Evolutionary conservation across 2,329 filamentous ascomycete species (phyloP), one percentile per base, ranked within the genome.

Genomic region (Dactylellina haptotyla): DNA sequence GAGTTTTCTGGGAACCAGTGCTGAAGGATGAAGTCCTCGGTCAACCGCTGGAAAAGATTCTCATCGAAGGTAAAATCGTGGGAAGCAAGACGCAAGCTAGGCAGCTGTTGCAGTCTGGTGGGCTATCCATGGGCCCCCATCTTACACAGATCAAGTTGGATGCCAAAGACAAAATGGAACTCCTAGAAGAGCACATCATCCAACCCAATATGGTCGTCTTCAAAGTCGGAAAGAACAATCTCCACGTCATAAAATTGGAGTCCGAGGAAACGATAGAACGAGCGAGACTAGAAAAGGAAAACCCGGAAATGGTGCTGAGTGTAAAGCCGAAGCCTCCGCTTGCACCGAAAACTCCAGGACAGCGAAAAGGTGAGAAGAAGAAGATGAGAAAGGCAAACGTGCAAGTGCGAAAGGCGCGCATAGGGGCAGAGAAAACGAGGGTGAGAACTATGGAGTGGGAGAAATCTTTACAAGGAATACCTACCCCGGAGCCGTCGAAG

Each of bases 191-290:
- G 3, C 46, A 72, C 8, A 26, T 72, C 4, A 72, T 72, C 45
- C 8, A 30, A 12, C 28, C 23, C 8, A 53, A 59, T 3, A 65
- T 65, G 28, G 23, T 65, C 3, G n/a, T 72, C 0, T 45, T 72
- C 16, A 72, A 72, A 43, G 37, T 72, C 20, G 67, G 67, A 8
- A 72, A 72, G 30, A 72, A 65, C 34, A 65, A 54, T 16, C 39
- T 72, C 4, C 37, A 72, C 53, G 30, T 72, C 8, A 32, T 72
- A 10, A 34, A 46, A 14, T 4, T 72, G 16, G 59, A 65, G 23
- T n/a, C 18, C 8, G 28, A 26, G 23, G 37, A 39, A 12, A 48
- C 23, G 2, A 37, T 65, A 4, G 14, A 41, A n/a, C 16, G 20
- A 12, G 45, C 59, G 1, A 54, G 23, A 25, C 4, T 45, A 6